Base-by-base conservation (phyloP, 2,329 filamentous ascomycete genomes). In the Alternaria gaisen region DNA sequence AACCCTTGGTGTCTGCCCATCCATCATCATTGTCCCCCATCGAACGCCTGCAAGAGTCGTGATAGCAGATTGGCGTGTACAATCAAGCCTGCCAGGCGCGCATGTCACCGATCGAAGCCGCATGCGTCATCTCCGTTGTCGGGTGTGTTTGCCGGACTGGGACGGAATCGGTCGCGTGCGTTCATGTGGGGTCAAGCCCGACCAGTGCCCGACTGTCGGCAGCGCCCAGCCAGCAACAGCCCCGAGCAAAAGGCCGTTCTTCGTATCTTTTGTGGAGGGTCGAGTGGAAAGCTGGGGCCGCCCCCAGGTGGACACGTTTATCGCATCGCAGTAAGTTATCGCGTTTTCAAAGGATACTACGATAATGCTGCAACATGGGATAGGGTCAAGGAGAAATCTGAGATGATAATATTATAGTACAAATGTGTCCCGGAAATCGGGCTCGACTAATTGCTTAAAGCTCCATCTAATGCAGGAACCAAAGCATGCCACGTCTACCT, bases 61-160 rank as follows among this genome's bases (percentile, higher is more conserved):
- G 16, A 40, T 40, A 20, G n/a, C n/a, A 40, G 38, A 20, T 40
- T 40, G 38, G 38, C 38, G 38, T 20, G 38, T 41, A 22, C 11
- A 41, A 12, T 22, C 51, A 6, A 20, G n/a, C 38, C 51, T 14
- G 44, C 46, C 46, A 51, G n/a, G 38, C 44, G 43, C 48, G 47
- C 42, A 46, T 48, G 56, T 59, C 56, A 42, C 42, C 32, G 50
- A 22, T 42, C 28, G 41, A 34, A 41, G 30, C 40, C 41, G 38
- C 24, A 41, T 60, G 57, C 57, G 57, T 60, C 57, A 60, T 56
- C 46, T 56, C 57, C 57, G 52, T 48, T 56, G 32, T 56, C 32
- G 46, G 50, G 30, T 56, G 38, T 38, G 26, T 22, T 41, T 60
- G 30, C 52, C 52, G 18, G 38, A 41, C 36, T 40, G 36, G n/a